Conservation (phyloP, 345 rosid species). For the Populus simonii region DNA sequence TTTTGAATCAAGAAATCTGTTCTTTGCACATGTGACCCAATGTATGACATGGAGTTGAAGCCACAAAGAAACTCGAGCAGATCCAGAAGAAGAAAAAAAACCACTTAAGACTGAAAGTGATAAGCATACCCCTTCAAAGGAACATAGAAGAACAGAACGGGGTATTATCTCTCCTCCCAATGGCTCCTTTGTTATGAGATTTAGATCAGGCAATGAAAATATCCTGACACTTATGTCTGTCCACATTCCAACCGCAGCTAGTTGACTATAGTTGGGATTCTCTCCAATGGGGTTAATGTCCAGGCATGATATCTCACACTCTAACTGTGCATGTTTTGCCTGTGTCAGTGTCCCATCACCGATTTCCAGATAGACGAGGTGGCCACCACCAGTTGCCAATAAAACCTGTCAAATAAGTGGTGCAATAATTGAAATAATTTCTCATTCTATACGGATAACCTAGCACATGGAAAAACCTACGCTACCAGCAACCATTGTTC, state of each 20-base stretch:
- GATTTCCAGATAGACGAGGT: slow-evolving; percentile 86
- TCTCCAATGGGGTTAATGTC: slow-evolving; percentile 90
- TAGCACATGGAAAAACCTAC: background rate
- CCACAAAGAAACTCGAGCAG: background rate
- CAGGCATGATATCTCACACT: slow-evolving; percentile 88
- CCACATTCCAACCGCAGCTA: slow-evolving; percentile 99
- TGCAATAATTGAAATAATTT: background rate
- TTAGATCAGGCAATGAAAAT: slow-evolving; percentile 76
- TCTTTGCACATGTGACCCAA: background rate
- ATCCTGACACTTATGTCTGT: slow-evolving; percentile 84
- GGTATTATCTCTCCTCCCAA: slow-evolving; percentile 97
- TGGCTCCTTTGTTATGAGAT: slow-evolving; percentile 73
- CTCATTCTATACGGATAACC: background rate
- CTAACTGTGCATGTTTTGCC: slow-evolving; percentile 65
- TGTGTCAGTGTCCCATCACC: slow-evolving; percentile 74
- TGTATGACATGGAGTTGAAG: background rate
- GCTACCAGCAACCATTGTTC: background rate
- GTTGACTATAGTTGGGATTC: slow-evolving; percentile 63
- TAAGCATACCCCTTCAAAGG: slow-evolving; percentile 87
- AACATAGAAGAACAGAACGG: slow-evolving; percentile 84
- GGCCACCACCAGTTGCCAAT: slow-evolving; percentile 93
- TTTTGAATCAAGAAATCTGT: background rate
- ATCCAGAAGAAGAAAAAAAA: background rate
- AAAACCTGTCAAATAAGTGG: slow-evolving; percentile 54
- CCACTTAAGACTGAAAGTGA: slow-evolving; percentile 2